Percentiles rank a stretch among this genome's conserved stretches.
Conservation (phyloP, 164 flowering plant genomes). For the Brasenia schreberi region DNA sequence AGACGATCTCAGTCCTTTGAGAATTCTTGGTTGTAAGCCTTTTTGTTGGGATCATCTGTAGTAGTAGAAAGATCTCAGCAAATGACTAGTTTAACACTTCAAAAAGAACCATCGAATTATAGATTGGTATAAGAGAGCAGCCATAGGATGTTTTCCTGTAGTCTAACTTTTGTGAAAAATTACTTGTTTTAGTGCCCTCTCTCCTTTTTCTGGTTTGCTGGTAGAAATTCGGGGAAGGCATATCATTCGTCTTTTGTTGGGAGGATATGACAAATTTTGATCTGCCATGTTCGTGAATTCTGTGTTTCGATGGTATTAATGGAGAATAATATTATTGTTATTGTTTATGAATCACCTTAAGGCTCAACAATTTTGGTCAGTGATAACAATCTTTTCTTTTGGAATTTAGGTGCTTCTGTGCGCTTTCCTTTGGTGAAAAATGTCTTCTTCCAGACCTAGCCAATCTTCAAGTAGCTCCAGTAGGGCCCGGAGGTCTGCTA, state of each 20-base stretch:
- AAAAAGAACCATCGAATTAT: too few species aligned
- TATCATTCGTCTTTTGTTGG: neutral
- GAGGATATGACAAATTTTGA: neutral
- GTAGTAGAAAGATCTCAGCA: too few species aligned
- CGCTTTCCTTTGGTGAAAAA: conserved; percentile 9
- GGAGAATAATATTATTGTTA: too few species aligned
- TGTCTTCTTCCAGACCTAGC: conserved; percentile 63
- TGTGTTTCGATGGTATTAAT: neutral
- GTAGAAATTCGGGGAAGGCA: neutral
- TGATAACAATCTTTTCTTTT: neutral
- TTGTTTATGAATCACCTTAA: too few species aligned
- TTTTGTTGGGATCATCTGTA: too few species aligned
- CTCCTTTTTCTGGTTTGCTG: neutral
- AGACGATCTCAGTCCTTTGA: too few species aligned
- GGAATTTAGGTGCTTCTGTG: neutral
- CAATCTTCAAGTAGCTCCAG: conserved; percentile 46
- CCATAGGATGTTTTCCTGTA: too few species aligned
- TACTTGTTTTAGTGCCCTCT: neutral
- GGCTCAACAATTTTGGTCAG: neutral
- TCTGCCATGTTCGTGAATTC: neutral
- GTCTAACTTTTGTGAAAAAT: too few species aligned
- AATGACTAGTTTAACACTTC: too few species aligned
- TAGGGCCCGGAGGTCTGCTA: conserved; percentile 60
- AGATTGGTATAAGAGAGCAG: too few species aligned
- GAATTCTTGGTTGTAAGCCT: too few species aligned